Evolutionary conservation across 495 filamentous ascomycete genomes (phyloP), one percentile per base, ranked within the genome.

Genomic region (Aspergillus nidulans): DNA sequence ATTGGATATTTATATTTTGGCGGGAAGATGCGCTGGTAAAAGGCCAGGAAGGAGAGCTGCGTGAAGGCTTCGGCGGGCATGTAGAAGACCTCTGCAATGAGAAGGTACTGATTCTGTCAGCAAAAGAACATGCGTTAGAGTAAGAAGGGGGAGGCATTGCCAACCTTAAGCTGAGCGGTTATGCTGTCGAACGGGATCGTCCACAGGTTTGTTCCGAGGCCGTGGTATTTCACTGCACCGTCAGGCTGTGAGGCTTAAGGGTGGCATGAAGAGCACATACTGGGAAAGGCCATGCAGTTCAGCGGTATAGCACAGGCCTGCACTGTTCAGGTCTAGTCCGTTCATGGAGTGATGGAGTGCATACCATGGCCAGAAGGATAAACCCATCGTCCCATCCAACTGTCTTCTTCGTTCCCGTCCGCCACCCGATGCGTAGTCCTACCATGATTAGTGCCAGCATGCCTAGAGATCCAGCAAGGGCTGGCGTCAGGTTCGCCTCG

Each of bases 181-280:
- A 80, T 63, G 48, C 74, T 51, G 38, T 69, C 63, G 40, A 68
- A 72, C 0, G 68, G 61, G 15, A 78, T 68, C 3, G 70, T 64
- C 71, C 72, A 77, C 1, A 77, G 67, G 53, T 79, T 57, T 26
- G 55, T 57, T 1, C 59, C 59, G 13, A 62, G 59, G 24, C 61
- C 57, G 20, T 57, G 45, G n/a, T 57, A 52, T 25, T 55, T 16
- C 53, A 62, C 52, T 59, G 56, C 9, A 12, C 16, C 18, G 39
- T 56, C 15, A 50, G 52, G 36, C 15, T 24, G 7, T 12, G 1
- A 4, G 32, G 3, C 47, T 15, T 28, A 23, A 25, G 9, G 19
- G 0, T 18, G 2, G 19, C 16, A 9, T 16, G 4, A 16, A 28
- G 26, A 9, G 9, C 4, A 62, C 57, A n/a, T 53, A 65, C 63